Percentiles rank a stretch among this genome's conserved stretches.
phyloP scores from a whole-genome alignment of 345 rosid genomes.

The Eucalyptus paniculata region DNA sequence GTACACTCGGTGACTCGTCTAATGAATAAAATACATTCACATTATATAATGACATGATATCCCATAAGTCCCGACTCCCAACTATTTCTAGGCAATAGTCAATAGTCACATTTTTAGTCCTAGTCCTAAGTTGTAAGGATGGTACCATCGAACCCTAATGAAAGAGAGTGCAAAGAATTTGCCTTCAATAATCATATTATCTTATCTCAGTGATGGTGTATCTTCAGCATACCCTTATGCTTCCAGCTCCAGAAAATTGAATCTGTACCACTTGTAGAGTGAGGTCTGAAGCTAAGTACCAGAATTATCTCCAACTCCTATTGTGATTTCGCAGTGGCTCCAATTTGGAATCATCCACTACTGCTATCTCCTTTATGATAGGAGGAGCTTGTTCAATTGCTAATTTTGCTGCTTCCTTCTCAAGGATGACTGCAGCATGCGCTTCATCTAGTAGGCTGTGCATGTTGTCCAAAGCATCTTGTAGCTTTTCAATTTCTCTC shows the following conservation, averaged over 20 bases:
- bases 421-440: conserved; percentile 17
- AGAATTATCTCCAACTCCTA: conserved; percentile 29
- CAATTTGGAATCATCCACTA: conserved; percentile 39
- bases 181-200: not conserved
- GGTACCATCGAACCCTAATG: not conserved
- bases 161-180: not conserved
- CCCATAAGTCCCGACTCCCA: not conserved
- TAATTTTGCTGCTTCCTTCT: conserved; percentile 45
- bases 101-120: not conserved
- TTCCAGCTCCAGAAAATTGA: not conserved
- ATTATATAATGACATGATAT: not conserved
- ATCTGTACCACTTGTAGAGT: not conserved
- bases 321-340: conserved; percentile 28
- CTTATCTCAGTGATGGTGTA: not conserved
- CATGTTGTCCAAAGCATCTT: conserved; percentile 29
- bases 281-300: not conserved
- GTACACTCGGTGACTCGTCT: not conserved
- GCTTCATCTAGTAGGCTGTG: conserved; percentile 47
- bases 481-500: conserved; percentile 32
- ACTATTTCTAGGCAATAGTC: not conserved
- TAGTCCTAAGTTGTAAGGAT: not conserved
- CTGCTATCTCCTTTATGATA: conserved; percentile 47
- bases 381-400: conserved; percentile 66
- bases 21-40: not conserved
- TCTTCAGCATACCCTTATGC: not conserved